Percentiles rank a stretch among this genome's conserved stretches.
Evolutionary conservation across 2,329 filamentous ascomycete species (phyloP).

Genomic region (Chaetomium sp.): DNA sequence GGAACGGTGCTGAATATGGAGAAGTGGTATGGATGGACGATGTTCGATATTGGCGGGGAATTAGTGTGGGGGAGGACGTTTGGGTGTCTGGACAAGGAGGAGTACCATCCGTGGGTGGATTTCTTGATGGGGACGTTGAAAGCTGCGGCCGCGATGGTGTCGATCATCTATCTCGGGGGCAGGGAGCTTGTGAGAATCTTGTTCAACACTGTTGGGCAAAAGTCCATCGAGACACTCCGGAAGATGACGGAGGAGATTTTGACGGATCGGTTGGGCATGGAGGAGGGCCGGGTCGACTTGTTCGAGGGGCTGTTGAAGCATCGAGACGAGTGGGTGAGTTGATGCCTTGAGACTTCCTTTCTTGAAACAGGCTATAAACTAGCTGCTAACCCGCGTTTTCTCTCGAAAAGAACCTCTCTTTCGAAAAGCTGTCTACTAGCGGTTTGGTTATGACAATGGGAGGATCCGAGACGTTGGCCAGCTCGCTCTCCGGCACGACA

Average conservation of each 20-base stretch:
- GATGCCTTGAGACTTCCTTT: background rate
- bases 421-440: slow-evolving; percentile 9
- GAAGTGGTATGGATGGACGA: slow-evolving; percentile 20
- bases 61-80: slow-evolving; percentile 24
- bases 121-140: slow-evolving; percentile 7
- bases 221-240: background rate
- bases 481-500: slow-evolving; percentile 18
- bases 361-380: background rate
- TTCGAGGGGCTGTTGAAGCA: slow-evolving; percentile 16
- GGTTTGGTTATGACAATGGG: slow-evolving; percentile 15
- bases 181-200: slow-evolving; percentile 3
- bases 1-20: slow-evolving; percentile 16
- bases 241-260: slow-evolving; percentile 9
- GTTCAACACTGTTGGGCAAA: background rate
- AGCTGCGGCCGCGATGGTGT: background rate
- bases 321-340: slow-evolving; percentile 16
- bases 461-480: slow-evolving; percentile 23
- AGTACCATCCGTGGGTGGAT: background rate
- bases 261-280: slow-evolving; percentile 9
- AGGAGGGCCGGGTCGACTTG: slow-evolving; percentile 14
- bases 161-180: slow-evolving; percentile 3
- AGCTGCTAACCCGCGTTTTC: background rate
- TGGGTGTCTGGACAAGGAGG: slow-evolving; percentile 18
- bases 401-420: background rate
- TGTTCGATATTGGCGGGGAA: slow-evolving; percentile 25